These are phyloP conservation scores for Beauveria rudraprayagi DNA, from an alignment of 2,329 filamentous ascomycete genomes.

Conservation along the genomic window DNA sequence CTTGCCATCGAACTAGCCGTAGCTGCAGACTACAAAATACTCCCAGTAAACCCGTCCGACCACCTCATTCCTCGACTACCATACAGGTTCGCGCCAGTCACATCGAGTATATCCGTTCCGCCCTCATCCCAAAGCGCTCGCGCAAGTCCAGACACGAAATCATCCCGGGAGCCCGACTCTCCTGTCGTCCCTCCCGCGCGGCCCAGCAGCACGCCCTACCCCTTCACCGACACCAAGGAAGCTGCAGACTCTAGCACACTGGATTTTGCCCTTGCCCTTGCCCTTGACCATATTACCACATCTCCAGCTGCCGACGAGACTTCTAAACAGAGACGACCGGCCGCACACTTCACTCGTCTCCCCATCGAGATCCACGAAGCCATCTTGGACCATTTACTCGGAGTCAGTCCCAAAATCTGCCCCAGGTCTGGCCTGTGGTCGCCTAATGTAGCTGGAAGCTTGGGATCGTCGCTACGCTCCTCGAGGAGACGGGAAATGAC, in stretches of 20 bases:
- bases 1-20: no score
- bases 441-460: conserved; percentile 47
- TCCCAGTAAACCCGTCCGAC: neutral
- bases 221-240: conserved; percentile 38
- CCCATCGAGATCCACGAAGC: conserved; percentile 66
- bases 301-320: neutral
- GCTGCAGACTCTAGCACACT: conserved; percentile 21
- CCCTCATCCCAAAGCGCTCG: neutral
- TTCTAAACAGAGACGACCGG: conserved; percentile 12
- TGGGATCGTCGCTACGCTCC: conserved; percentile 58
- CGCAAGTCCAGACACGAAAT: neutral
- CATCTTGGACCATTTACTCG: conserved; percentile 64
- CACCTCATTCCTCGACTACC: neutral
- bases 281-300: conserved; percentile 8
- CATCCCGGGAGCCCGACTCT: neutral
- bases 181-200: conserved; percentile 30
- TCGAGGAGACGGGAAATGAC: conserved; percentile 60
- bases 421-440: conserved; percentile 48
- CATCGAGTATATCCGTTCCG: neutral
- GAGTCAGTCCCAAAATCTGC: conserved; percentile 50
- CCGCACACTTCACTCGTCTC: conserved; percentile 40
- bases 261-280: conserved; percentile 21
- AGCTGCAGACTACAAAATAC: neutral
- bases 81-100: neutral
- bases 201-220: conserved; percentile 54